Evolutionary conservation across 306 rosid species (phyloP), one percentile per base, ranked within the genome.

Genomic region (Rubus idaeus): DNA sequence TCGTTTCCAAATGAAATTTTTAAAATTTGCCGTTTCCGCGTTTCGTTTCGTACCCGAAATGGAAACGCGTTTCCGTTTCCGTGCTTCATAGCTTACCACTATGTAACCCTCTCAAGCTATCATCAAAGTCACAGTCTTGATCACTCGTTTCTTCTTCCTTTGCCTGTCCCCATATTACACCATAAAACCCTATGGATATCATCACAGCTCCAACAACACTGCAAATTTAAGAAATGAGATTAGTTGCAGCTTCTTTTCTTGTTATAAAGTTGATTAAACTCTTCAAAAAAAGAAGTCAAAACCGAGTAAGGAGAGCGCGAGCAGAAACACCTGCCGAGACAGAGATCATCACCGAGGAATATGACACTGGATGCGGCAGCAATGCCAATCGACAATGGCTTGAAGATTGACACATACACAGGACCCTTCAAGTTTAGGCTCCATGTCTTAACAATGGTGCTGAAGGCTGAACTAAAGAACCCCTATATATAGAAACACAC

Each of bases 101-200:
- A 1, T 70, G 66, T 11, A 71, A 30, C 52, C 62, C 30, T 82
- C 84, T 96, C 75, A 60, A 75, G 78, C 64, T 66, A 21, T 65
- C 76, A 62, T 4, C 46, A 8, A 30, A 30, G 35, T 30, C 83
- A 30, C 30, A n/a, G 46, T 85, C 83, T 49, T 82, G 74, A 17
- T 52, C 89, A 26, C 30, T 73, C 67, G 6, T 42, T 60, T 60
- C 76, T 10, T 81, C 91, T 78, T 91, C 98, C 72, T 80, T 85
- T 75, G 91, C 77, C 80, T 94, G 89, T 51, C 96, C 98, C 98
- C 97, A 94, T 88, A 94, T 83, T 9, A 91, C 97, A 37, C 89
- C 81, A 50, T 90, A 91, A 86, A 94, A 88, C n/a, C 96, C 97
- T 26, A 90, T 71, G 1, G 93, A 85, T 83, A 90, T 86, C 75